These are phyloP conservation scores for Cyberlindnera veronae DNA, from an alignment of 805 yeast species.

Conservation along the genomic window DNA sequence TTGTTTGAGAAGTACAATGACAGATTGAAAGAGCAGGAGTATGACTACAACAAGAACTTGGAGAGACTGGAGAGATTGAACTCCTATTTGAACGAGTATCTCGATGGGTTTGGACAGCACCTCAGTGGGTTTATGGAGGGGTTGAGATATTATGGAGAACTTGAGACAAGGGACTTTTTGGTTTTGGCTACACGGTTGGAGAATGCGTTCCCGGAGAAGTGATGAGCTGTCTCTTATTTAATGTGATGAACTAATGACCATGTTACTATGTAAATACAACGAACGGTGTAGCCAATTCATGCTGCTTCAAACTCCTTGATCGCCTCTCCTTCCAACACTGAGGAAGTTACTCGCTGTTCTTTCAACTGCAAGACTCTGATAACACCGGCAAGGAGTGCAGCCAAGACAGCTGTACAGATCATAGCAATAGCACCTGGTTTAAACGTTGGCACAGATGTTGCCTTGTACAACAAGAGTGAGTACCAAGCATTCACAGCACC, in stretches of 20 bases:
- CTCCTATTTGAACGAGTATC: conserved; percentile 39
- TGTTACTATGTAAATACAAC: too few species aligned
- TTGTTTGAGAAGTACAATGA: conserved; percentile 37
- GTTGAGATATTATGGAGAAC: conserved; percentile 44
- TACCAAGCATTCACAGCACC: conserved; percentile 66
- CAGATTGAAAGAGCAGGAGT: conserved; percentile 37
- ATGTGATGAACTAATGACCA: neutral
- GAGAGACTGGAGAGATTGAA: conserved; percentile 40
- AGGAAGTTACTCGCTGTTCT: conserved; percentile 34
- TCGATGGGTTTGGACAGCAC: conserved; percentile 41
- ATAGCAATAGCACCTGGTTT: conserved; percentile 54
- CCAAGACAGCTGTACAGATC: conserved; percentile 46
- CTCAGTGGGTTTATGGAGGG: conserved; percentile 44
- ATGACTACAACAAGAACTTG: conserved; percentile 37
- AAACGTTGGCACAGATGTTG: conserved; percentile 49
- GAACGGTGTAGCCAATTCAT: too few species aligned
- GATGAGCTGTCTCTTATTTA: neutral
- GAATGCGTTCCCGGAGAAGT: conserved; percentile 22
- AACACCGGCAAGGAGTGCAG: conserved; percentile 37
- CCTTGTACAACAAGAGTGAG: conserved; percentile 50
- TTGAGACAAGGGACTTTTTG: conserved; percentile 45
- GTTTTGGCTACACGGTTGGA: conserved; percentile 42
- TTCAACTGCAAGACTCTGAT: conserved; percentile 42
- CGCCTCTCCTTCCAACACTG: too few species aligned
- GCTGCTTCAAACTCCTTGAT: too few species aligned